Base-by-base conservation (phyloP, 306 rosid genomes). In the Leucaena leucocephala region DNA sequence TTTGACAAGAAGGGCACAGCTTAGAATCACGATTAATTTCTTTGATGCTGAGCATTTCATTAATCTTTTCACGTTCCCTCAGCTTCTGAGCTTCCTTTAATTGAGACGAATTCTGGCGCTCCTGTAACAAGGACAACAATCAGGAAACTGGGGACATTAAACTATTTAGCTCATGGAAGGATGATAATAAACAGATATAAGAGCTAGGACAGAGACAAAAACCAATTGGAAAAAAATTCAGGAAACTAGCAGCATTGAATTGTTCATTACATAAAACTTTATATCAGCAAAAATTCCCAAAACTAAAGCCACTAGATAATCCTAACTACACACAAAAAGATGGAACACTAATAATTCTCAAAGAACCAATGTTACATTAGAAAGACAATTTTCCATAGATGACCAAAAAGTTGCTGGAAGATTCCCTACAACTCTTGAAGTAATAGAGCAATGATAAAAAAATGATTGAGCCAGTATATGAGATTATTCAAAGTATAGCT, bases 1-100 rank as follows among this genome's bases (percentile, higher is more conserved):
- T 92, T 74, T 86, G 81, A 86, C 98, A 94, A 54, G 88, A 87
- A 13, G 98, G 98, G 81, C 97, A 94, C 46, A 83, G 86, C 88
- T 94, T 92, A 68, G 97, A 90, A 88, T 91, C 90, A 1, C 92
- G 91, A 58, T 81, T 91, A 74, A 92, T 84, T 90, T 78, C 94
- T 83, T 76, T 92, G 80, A 86, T 57, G 70, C 94, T 92, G 67
- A 90, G 91, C 86, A 94, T 81, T 73, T 94, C 97, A 81, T 94
- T 91, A 72, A 94, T 94, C 88, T 74, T 83, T 58, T 88, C 91
- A 14, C 39, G 92, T 82, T 94, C 98, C 79, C 61, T 85, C 19
- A 8, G 88, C 85, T 70, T 89, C 76, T 92, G 98, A 34, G 70
- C 82, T 10, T 55, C 94, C 75, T 84, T 82, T 80, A 92, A 70